Percentiles rank a stretch among this genome's conserved stretches.
phyloP scores from a whole-genome alignment of 2,329 filamentous ascomycete genomes.

The Arthrobotrys musiformis region DNA sequence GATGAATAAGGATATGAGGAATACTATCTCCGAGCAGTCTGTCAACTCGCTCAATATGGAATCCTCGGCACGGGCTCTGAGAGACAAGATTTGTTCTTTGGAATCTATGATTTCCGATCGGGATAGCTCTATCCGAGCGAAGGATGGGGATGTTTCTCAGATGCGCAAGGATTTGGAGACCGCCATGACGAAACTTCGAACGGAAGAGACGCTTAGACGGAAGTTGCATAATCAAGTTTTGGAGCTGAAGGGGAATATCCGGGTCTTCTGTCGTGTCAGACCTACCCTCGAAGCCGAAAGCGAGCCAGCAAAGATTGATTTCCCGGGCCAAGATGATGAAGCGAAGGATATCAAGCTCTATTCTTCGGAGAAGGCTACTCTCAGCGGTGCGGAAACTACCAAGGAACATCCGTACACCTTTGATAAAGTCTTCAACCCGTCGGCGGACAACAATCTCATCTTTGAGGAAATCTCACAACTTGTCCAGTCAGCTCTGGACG shows the following conservation, averaged over 20 bases:
- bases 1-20: slow-evolving; percentile 70
- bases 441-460: slow-evolving; percentile 81
- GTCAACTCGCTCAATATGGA: slow-evolving; percentile 76
- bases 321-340: slow-evolving; percentile 81
- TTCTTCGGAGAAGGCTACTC: slow-evolving; percentile 83
- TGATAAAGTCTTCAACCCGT: slow-evolving; percentile 87
- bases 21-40: slow-evolving; percentile 71
- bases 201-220: slow-evolving; percentile 87
- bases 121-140: slow-evolving; percentile 82
- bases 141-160: slow-evolving; percentile 82
- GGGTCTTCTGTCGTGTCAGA: slow-evolving; percentile 95
- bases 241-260: slow-evolving; percentile 96
- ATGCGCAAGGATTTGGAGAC: slow-evolving; percentile 76
- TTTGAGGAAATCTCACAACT: slow-evolving; percentile 97
- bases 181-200: slow-evolving; percentile 82
- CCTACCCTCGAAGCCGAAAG: slow-evolving; percentile 73
- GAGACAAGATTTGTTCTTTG: slow-evolving; percentile 85
- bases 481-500: slow-evolving; percentile 93
- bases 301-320: slow-evolving; percentile 78
- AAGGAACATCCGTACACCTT: slow-evolving; percentile 89
- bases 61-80: slow-evolving; percentile 77
- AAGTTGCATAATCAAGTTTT: slow-evolving; percentile 98
- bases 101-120: slow-evolving; percentile 91
- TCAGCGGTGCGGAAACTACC: slow-evolving; percentile 75
- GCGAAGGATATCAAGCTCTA: slow-evolving; percentile 86